Conservation (phyloP, 2,329 filamentous ascomycete genomes). For the Talaromyces sp. region DNA sequence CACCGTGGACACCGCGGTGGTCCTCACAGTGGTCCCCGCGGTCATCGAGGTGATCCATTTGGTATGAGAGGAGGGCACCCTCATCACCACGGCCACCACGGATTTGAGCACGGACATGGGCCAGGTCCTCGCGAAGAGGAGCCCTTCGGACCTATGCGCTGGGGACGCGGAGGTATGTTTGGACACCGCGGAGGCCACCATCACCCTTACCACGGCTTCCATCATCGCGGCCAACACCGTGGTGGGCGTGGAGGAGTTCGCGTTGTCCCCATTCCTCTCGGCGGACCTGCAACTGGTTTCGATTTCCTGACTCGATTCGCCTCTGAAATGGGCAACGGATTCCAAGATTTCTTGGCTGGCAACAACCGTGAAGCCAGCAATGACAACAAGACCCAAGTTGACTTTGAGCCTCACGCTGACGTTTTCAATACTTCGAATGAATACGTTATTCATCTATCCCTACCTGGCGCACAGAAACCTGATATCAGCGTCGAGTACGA, state of each 20-base stretch:
- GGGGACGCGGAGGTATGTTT: slow-evolving; percentile 10
- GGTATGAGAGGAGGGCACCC: not conserved
- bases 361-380: not conserved
- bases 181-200: slow-evolving; percentile 2
- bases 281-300: not conserved
- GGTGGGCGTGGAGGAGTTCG: slow-evolving; percentile 22
- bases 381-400: slow-evolving; percentile 24
- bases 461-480: slow-evolving; percentile 76
- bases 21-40: slow-evolving; percentile 2
- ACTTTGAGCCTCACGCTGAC: slow-evolving; percentile 51
- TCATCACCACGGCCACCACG: not conserved
- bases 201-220: slow-evolving; percentile 4
- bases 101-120: not conserved
- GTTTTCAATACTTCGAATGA: slow-evolving; percentile 66
- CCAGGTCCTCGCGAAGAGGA: slow-evolving; percentile 13
- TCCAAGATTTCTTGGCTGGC: not conserved
- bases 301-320: slow-evolving; percentile 29
- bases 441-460: slow-evolving; percentile 68
- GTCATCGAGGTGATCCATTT: not conserved
- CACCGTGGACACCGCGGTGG: not conserved
- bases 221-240: slow-evolving; percentile 21
- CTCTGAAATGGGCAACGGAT: slow-evolving; percentile 29
- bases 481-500: slow-evolving; percentile 77
- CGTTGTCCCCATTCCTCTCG: not conserved
- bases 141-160: not conserved